Evolutionary conservation across 257 asterid genomes (phyloP).

Genomic region (Euphrasia confusa): DNA sequence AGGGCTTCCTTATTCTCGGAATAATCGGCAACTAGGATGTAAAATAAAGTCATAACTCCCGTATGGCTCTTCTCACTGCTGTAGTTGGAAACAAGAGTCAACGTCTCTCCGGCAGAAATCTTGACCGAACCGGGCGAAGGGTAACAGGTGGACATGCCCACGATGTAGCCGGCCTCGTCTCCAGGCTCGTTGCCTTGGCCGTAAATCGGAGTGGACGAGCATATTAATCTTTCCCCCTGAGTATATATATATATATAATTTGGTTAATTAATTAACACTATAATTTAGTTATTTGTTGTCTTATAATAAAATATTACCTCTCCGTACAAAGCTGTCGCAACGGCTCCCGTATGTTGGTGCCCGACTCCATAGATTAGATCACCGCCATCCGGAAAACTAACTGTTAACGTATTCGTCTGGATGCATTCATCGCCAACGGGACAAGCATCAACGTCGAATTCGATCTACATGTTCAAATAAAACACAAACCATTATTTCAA

Average conservation of each 20-base stretch:
- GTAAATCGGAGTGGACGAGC: constrained; percentile 58
- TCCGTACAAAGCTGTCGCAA: constrained; percentile 51
- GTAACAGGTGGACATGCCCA: constrained; percentile 80
- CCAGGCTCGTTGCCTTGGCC: constrained; percentile 62
- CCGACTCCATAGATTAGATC: constrained; percentile 64
- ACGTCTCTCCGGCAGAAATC: constrained; percentile 53
- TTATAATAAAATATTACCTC: constrained; percentile 37
- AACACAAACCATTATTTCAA: no score
- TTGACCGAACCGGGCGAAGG: constrained; percentile 64
- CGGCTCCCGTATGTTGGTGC: constrained; percentile 69
- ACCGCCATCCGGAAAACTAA: constrained; percentile 51
- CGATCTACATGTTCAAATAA: constrained; percentile 43
- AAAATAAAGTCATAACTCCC: constrained; percentile 79
- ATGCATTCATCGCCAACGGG: constrained; percentile 32
- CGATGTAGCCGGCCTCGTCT: constrained; percentile 68
- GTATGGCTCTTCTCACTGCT: constrained; percentile 40
- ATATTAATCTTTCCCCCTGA: constrained; percentile 60
- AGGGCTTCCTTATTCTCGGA: constrained; percentile 16
- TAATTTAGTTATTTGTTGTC: no score
- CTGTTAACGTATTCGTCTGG: constrained; percentile 30
- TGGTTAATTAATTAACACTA: no score
- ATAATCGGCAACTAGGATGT: constrained; percentile 56
- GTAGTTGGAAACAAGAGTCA: constrained; percentile 62
- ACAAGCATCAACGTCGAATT: constrained; percentile 51
- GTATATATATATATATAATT: no score